Conservation (phyloP, 495 filamentous ascomycete genomes). For the Jackrogersella multiformis region DNA sequence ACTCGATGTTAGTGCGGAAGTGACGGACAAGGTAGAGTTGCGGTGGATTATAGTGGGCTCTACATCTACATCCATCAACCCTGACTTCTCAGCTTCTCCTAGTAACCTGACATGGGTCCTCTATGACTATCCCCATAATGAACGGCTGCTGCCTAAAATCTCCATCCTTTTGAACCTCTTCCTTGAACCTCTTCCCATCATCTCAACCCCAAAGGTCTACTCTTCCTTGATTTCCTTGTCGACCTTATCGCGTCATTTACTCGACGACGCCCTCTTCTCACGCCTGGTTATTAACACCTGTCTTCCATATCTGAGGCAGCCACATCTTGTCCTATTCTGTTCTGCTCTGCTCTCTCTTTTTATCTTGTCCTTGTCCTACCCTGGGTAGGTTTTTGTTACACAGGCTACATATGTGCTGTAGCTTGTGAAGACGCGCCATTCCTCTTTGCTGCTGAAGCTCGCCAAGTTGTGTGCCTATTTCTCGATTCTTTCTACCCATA, state of each 20-base stretch:
- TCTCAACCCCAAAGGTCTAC: constrained; percentile 32
- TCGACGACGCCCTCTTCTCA: constrained; percentile 16
- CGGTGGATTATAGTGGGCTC: background rate
- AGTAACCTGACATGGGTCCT: constrained; percentile 28
- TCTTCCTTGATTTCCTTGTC: constrained; percentile 23
- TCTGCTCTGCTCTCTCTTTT: constrained; percentile 13
- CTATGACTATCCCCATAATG: constrained; percentile 37
- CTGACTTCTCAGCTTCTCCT: constrained; percentile 15
- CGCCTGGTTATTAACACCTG: constrained; percentile 11
- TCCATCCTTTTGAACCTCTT: constrained; percentile 40
- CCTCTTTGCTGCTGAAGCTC: constrained; percentile 10
- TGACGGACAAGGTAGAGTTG: constrained; percentile 6
- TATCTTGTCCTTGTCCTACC: constrained; percentile 25
- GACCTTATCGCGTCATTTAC: constrained; percentile 24
- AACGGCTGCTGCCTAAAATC: constrained; percentile 50
- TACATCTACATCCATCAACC: constrained; percentile 31
- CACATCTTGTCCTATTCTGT: constrained; percentile 31
- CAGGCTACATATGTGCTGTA: constrained; percentile 15
- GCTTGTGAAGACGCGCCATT: constrained; percentile 24
- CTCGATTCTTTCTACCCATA: constrained; percentile 1
- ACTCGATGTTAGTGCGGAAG: constrained; percentile 27
- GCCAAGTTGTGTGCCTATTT: constrained; percentile 12
- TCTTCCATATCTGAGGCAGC: constrained; percentile 25
- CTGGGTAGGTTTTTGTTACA: no score
- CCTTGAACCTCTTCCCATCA: constrained; percentile 36